Base-by-base conservation (phyloP, 2,329 filamentous ascomycete species). In the Lecanosticta acicola region DNA sequence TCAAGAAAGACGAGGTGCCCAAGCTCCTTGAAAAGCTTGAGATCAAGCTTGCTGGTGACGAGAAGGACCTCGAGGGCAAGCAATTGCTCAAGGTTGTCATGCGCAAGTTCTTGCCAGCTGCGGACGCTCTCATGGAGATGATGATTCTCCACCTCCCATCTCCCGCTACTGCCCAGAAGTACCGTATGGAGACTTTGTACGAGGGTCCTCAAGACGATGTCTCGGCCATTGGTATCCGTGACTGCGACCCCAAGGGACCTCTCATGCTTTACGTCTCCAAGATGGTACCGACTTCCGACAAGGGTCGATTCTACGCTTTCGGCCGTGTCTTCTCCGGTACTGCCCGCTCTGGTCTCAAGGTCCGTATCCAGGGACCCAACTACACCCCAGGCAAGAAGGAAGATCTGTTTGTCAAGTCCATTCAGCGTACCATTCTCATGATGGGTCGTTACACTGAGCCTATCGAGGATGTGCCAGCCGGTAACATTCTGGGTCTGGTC, bases 261-360 rank as follows among this genome's bases (percentile, higher is more conserved):
- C 93, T 98, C 75, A 98, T 98, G 93, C 81, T 97, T 63, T 98
- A 98, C 86, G 90, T 98, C 73, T 98, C 93, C 74, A 98, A 98
- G 88, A 98, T 98, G 93, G 93, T 98, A 68, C 93, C 93, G 67
- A 98, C 93, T 63, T 94, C 89, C 66, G 93, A 98, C 71, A 97
- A 96, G 85, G 93, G 93, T 75, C 91, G 93, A 77, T 98, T 98
- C 88, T 98, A 96, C 79, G 93, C 93, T 72, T 98, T 98, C 78
- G 93, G 93, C 77, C 93, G 93, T 94, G 93, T 98, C 77, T 98
- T 97, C 82, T 79, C 93, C 64, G 93, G 93, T 86, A 97, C 90
- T 70, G 93, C 96, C 78, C 80, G 80, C 68, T 97, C 93, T 62
- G 93, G 93, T 78, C 80, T 97, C 66, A 97, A 97, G 85, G 93